Base-by-base conservation (phyloP, 2,329 filamentous ascomycete species). In the Trichoderma brevicompactum region DNA sequence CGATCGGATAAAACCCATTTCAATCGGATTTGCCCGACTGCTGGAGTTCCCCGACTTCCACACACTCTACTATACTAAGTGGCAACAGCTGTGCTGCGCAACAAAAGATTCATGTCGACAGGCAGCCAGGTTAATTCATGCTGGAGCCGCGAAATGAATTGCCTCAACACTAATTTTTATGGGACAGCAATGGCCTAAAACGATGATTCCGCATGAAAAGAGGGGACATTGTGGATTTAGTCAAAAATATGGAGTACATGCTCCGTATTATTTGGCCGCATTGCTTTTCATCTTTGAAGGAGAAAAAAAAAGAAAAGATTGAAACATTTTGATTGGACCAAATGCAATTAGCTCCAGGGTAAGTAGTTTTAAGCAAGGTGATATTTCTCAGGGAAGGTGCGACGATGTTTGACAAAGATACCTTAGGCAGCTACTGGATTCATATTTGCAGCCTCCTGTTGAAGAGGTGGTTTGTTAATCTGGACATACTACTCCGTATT, bases 401-500 rank as follows among this genome's bases (percentile, higher is more conserved):
- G 32, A 10, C 9, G 12, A n/a, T 3, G 44, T 13, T 13, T 9
- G 34, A 48, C 34, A 44, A 6, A 59, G 7, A 50, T 60, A 41
- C 56, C 56, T 50, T 44, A 50, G 56, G 56, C 56, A 60, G 36
- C 44, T 19, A 28, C 44, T 19, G 50, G 7, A 9, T 60, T 10
- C n/a, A 23, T 5, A 32, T 32, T 32, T 60, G 46, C 23, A 49
- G n/a, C 56, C 44, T 28, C 36, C 34, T 44, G 5, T 28, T 28
- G 23, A 28, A 28, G 23, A 28, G 23, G 2, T 28, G 23, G 23
- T 28, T 28, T 28, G 23, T 54, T 19, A 10, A 46, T 54, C 36
- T 13, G 40, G 54, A 44, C 28, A 63, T 23, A 53, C 46, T 19
- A 28, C 34, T 46, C 40, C 28, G 54, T 23, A 53, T 54, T 19